Evolutionary conservation across 768 basidiomycete genomes (phyloP).

Genomic region (Hysterangium stoloniferum): DNA sequence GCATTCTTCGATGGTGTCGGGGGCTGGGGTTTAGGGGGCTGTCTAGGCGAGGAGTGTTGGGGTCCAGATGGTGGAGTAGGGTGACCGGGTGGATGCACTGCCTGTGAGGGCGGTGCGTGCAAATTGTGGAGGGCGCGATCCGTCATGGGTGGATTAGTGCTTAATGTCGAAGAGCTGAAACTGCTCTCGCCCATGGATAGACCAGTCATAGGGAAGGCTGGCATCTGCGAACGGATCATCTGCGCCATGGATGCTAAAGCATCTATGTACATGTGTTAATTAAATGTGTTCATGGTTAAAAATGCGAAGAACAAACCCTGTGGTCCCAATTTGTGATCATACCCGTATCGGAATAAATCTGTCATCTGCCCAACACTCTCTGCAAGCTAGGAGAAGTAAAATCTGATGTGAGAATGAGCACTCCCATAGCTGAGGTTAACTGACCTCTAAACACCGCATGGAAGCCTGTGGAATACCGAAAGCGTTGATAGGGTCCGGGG

Average conservation of each 20-base stretch:
- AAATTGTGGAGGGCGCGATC: constrained; percentile 26
- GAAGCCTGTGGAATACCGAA: constrained; percentile 86
- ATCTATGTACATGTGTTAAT: not conserved
- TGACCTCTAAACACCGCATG: constrained; percentile 80
- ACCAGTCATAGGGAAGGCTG: not conserved
- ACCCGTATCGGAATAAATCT: constrained; percentile 64
- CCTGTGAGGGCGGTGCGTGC: constrained; percentile 44
- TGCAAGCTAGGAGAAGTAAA: constrained; percentile 43
- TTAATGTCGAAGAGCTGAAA: not conserved
- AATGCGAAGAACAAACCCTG: constrained; percentile 41
- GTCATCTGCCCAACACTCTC: constrained; percentile 78
- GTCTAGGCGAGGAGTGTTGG: no score
- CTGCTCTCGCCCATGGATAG: constrained; percentile 1
- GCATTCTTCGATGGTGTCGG: constrained; percentile 3
- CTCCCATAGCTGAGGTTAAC: not conserved
- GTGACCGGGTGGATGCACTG: constrained; percentile 28
- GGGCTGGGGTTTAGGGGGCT: constrained; percentile 11
- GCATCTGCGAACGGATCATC: constrained; percentile 1
- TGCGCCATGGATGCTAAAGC: not conserved
- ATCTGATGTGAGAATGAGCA: not conserved
- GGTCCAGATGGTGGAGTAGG: constrained; percentile 13
- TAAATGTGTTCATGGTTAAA: constrained; percentile 1
- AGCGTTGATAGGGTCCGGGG: constrained; percentile 78
- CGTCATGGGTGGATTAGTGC: constrained; percentile 19
- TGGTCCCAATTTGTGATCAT: constrained; percentile 48